Evolutionary conservation across 768 basidiomycete genomes (phyloP).

Genomic region (Lactifluus hygrophoroides): DNA sequence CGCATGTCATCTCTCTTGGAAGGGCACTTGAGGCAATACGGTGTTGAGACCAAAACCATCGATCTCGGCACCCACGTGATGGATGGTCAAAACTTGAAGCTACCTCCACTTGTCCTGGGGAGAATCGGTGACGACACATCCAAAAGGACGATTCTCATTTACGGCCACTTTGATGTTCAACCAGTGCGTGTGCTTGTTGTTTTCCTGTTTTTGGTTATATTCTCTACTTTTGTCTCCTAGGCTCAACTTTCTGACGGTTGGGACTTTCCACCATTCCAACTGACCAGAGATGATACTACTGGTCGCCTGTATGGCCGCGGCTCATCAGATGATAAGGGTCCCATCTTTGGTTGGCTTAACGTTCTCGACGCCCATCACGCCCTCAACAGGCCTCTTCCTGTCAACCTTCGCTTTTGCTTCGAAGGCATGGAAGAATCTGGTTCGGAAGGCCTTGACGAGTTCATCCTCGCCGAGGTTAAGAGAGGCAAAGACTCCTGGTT

Average conservation of each 20-base stretch:
- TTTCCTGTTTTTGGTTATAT: not conserved
- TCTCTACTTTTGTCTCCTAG: conserved; percentile 21
- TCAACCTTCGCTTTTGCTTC: conserved; percentile 87
- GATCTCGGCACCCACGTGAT: conserved; percentile 71
- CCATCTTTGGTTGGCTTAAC: conserved; percentile 83
- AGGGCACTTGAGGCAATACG: conserved; percentile 61
- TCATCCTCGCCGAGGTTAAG: conserved; percentile 66
- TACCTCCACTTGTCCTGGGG: conserved; percentile 83
- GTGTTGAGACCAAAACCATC: conserved; percentile 64
- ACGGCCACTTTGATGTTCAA: conserved; percentile 95
- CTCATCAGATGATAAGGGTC: conserved; percentile 87
- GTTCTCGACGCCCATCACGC: conserved; percentile 77
- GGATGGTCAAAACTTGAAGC: conserved; percentile 59
- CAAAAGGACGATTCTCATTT: conserved; percentile 91
- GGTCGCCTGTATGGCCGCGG: conserved; percentile 77
- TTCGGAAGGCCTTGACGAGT: conserved; percentile 82
- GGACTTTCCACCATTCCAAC: conserved; percentile 76
- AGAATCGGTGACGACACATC: conserved; percentile 70
- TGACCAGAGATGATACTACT: conserved; percentile 45
- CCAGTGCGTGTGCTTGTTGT: conserved; percentile 47
- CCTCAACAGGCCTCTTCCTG: conserved; percentile 63
- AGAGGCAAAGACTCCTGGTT: conserved; percentile 66
- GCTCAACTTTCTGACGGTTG: conserved; percentile 65
- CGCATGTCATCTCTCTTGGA: conserved; percentile 83
- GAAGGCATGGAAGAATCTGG: conserved; percentile 98